Base-by-base conservation (phyloP, 1,284 basidiomycete species). In the Ganoderma lingzhi region DNA sequence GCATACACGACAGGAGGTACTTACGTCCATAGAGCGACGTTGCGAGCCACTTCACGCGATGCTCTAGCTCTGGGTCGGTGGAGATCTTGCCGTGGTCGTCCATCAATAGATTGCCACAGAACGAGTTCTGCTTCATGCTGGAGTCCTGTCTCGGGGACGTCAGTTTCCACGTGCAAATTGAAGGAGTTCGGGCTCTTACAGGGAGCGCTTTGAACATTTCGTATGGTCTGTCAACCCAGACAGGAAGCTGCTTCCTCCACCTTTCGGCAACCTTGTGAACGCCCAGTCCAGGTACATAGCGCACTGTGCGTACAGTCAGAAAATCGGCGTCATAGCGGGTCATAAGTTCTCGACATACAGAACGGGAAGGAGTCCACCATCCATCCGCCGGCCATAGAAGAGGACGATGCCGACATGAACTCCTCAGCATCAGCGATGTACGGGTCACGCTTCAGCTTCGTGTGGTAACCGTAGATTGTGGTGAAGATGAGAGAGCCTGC, bases 1-100 rank as follows among this genome's bases (percentile, higher is more conserved):
- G 23, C 12, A 14, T 28, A 12, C 48, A 6, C 45, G 6, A 23
- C 3, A 5, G 19, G 19, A 19, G 19, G 32, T 23, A 65, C 70
- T 55, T 55, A 71, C 70, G 61, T 5, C 67, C 70, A 37, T 69
- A 71, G 23, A 71, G 23, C 17, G 70, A 71, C 6, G 59, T 42
- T 1, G 70, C 70, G 3, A 71, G 63, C 70, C 70, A 71, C 32
- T 69, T 71, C 4, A 71, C 67, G 19, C 62, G 37, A 23, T 71
- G 15, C 32, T 69, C 67, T 23, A 35, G 23, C 19, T 59, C 45
- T 3, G 51, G 30, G 15, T 67, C 62, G 23, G 37, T 32, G 8
- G 51, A n/a, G 37, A 62, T 37, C 39, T 63, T 53, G 14, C 67
- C 70, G 35, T 66, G 56, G 6, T 68, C 56, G 45, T 68, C 53